A percentile compares a stretch with the other conserved stretches of the same genome.
phyloP scores from a whole-genome alignment of 2,329 filamentous ascomycete species.

The Phaeosphaeria sp. region DNA sequence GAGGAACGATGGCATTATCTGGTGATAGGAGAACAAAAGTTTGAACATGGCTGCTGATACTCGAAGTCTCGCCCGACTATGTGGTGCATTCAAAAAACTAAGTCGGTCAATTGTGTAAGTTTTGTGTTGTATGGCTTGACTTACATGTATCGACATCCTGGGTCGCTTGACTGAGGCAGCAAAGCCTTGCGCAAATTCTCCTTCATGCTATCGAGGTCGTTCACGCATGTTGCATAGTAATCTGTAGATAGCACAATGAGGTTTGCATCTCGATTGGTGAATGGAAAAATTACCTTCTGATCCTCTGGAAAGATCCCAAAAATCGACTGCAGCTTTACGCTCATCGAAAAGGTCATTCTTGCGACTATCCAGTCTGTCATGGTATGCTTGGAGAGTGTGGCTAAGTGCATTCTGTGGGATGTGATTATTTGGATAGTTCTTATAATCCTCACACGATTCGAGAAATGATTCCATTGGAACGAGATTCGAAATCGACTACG shows the following conservation, averaged over 20 bases:
- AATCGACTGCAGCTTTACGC: background rate
- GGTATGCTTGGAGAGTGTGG: background rate
- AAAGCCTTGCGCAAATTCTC: slow-evolving; percentile 2
- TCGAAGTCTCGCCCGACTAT: slow-evolving; percentile 19
- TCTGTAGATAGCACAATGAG: background rate
- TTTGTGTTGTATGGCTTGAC: too few species aligned
- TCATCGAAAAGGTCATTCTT: background rate
- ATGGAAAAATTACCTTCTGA: background rate
- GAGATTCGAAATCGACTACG: background rate
- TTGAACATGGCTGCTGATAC: slow-evolving; percentile 24
- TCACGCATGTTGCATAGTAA: background rate
- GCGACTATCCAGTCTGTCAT: background rate
- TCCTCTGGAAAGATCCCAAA: background rate
- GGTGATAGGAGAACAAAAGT: slow-evolving; percentile 34
- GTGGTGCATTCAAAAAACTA: slow-evolving; percentile 25
- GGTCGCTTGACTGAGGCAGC: slow-evolving; percentile 10
- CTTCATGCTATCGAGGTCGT: background rate
- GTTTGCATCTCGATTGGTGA: background rate
- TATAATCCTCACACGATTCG: background rate
- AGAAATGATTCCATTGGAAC: background rate
- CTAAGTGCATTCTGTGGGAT: background rate
- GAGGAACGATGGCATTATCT: slow-evolving; percentile 45
- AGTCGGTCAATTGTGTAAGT: too few species aligned
- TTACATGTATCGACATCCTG: slow-evolving; percentile 22
- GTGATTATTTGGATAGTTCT: background rate